phyloP scores from a whole-genome alignment of 169 alveolate species.

The Perkinsus olseni region DNA sequence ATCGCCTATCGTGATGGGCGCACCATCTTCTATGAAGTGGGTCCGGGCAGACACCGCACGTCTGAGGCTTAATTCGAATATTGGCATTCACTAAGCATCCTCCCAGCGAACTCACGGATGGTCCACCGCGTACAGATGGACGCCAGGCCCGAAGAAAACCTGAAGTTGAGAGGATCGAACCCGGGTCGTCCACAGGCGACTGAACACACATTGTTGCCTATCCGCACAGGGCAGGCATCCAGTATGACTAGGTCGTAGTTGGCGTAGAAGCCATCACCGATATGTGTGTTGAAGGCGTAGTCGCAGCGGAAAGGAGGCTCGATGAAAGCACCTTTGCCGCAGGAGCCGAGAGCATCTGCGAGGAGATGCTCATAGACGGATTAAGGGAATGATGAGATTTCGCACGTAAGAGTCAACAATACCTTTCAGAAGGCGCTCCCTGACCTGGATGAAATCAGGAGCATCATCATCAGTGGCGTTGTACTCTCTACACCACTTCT shows the following conservation, averaged over 20 bases:
- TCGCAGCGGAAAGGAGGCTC: neutral
- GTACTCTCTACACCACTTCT: neutral
- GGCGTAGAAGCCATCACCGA: neutral
- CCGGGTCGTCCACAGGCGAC: neutral
- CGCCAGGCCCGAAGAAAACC: neutral
- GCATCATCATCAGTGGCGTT: neutral
- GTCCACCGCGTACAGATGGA: neutral
- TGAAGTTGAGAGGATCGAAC: neutral
- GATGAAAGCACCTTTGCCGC: neutral
- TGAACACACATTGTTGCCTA: neutral
- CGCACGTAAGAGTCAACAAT: neutral
- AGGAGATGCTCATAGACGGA: neutral
- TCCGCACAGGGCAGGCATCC: neutral
- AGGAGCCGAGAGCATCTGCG: neutral
- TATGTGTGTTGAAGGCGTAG: neutral
- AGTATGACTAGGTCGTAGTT: neutral
- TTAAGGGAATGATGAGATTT: too few relatives aligned
- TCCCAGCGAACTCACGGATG: neutral
- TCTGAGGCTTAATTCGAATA: neutral
- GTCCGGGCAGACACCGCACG: neutral
- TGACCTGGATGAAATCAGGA: neutral
- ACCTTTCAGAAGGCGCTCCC: neutral
- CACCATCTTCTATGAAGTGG: constrained; percentile 13
- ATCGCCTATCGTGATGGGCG: constrained; percentile 24
- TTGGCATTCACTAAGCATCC: too few relatives aligned